phyloP scores from a whole-genome alignment of 1,139 yeast species.

The Pneumocystis sp. region DNA sequence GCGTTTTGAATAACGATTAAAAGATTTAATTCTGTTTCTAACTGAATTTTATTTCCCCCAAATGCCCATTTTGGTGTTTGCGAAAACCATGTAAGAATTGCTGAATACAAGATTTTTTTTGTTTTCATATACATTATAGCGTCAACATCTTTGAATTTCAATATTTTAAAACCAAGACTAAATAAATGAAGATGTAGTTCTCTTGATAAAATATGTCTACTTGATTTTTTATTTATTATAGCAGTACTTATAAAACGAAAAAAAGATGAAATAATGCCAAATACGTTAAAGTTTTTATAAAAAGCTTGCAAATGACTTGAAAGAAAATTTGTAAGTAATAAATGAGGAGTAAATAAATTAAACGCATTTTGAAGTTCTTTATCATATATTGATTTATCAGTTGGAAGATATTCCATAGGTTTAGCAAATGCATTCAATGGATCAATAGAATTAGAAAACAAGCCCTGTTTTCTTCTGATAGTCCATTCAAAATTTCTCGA shows the following conservation, averaged over 20 bases:
- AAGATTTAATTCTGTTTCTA: conserved; percentile 51
- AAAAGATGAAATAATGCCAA: conserved; percentile 1
- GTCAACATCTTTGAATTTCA: conserved; percentile 10
- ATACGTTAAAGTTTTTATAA: conserved; percentile 1
- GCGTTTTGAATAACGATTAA: conserved; percentile 37
- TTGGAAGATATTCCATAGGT: conserved; percentile 82
- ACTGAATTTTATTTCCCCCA: conserved; percentile 65
- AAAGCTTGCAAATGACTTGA: conserved; percentile 67
- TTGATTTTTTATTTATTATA: conserved; percentile 17
- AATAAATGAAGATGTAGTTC: conserved; percentile 60
- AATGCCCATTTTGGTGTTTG: conserved; percentile 55
- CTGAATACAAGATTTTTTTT: conserved; percentile 22
- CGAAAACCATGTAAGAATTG: conserved; percentile 67
- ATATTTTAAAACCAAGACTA: conserved; percentile 42
- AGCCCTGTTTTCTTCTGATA: conserved; percentile 44
- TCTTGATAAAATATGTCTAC: conserved; percentile 72
- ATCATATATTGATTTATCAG: conserved; percentile 42
- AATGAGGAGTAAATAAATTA: conserved; percentile 57
- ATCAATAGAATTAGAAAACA: conserved; percentile 50
- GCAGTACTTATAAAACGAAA: conserved; percentile 4
- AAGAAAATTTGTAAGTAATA: conserved; percentile 50
- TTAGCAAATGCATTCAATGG: conserved; percentile 44
- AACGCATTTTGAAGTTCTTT: conserved; percentile 27
- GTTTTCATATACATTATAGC: not conserved
- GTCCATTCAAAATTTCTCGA: conserved; percentile 54